Evolutionary conservation across 306 rosid genomes (phyloP).

Genomic region (Medicago lupulina): DNA sequence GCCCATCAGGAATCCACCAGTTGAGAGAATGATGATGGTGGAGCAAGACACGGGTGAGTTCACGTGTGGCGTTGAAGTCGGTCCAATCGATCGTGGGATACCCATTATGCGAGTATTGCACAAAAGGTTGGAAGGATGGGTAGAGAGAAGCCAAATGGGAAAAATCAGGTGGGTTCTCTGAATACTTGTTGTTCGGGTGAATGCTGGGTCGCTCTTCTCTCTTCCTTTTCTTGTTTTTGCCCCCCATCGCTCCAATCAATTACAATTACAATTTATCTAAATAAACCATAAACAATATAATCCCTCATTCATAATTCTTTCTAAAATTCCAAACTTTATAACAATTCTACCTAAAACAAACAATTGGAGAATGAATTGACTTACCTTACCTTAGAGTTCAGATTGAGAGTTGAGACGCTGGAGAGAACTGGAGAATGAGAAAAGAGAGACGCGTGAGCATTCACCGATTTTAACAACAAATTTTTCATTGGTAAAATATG

Average conservation of each 20-base stretch:
- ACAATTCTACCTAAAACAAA: too few relatives aligned
- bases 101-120: conserved; percentile 40
- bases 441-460: too few relatives aligned
- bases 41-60: conserved; percentile 61
- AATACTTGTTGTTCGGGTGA: conserved; percentile 73
- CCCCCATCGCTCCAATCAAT: conserved; percentile 7
- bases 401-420: too few relatives aligned
- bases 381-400: too few relatives aligned
- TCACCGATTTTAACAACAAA: too few relatives aligned
- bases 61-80: conserved; percentile 85
- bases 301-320: too few relatives aligned
- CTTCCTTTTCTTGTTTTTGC: conserved; percentile 47
- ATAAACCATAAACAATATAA: too few relatives aligned
- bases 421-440: too few relatives aligned
- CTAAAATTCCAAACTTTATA: too few relatives aligned
- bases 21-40: conserved; percentile 44
- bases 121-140: conserved; percentile 69
- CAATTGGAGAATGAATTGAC: too few relatives aligned
- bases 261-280: too few relatives aligned
- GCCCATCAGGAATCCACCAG: conserved; percentile 96
- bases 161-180: conserved; percentile 83
- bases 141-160: conserved; percentile 75
- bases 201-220: conserved; percentile 42
- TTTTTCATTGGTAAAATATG: too few relatives aligned
- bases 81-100: conserved; percentile 76